phyloP scores from a whole-genome alignment of 768 basidiomycete species.

The Collybia sp. region DNA sequence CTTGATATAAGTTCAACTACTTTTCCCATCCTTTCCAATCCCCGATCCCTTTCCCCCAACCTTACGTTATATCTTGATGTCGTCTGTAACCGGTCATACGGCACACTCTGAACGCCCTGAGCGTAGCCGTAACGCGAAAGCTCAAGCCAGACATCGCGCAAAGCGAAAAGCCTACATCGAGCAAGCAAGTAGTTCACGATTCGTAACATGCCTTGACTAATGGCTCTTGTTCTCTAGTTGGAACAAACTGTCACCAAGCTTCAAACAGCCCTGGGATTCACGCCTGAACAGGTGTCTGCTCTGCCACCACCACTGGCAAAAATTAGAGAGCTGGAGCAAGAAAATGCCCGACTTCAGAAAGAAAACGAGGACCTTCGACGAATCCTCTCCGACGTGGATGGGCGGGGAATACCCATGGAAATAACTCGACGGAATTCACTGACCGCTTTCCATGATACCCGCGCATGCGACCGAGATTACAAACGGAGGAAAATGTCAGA shows the following conservation, averaged over 20 bases:
- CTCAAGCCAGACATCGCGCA: conserved; percentile 86
- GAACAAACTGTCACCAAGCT: conserved; percentile 85
- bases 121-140: conserved; percentile 83
- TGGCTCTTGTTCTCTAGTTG: conserved; percentile 39
- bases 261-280: conserved; percentile 66
- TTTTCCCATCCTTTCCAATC: conserved; percentile 37
- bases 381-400: conserved; percentile 46
- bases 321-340: conserved; percentile 80
- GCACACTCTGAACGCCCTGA: conserved; percentile 65
- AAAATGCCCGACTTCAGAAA: conserved; percentile 63
- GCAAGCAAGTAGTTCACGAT: conserved; percentile 44
- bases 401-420: conserved; percentile 32
- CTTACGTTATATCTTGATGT: conserved; percentile 56
- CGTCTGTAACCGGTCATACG: conserved; percentile 54
- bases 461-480: conserved; percentile 51
- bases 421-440: conserved; percentile 41
- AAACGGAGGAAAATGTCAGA: conserved; percentile 55
- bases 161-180: conserved; percentile 93
- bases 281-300: conserved; percentile 70
- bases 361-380: conserved; percentile 76
- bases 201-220: conserved; percentile 1
- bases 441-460: conserved; percentile 41
- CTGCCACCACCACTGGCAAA: conserved; percentile 70
- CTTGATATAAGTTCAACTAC: conserved; percentile 36
- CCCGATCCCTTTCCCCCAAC: conserved; percentile 45